Base-by-base conservation (phyloP, 1,284 basidiomycete species). In the Ganoderma multipileum region DNA sequence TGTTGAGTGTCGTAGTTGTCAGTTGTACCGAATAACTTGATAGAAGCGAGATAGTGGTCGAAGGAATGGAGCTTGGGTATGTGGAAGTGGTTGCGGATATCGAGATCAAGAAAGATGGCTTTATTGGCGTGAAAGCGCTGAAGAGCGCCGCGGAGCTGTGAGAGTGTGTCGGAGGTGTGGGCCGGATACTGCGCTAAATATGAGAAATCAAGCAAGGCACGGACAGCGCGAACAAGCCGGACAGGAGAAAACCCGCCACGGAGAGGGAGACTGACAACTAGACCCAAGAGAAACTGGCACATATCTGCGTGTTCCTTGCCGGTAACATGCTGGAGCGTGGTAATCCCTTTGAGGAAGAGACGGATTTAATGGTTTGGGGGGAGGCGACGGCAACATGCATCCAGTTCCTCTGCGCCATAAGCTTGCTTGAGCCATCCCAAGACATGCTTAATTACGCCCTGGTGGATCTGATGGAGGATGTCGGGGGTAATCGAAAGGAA, bases 281-380 rank as follows among this genome's bases (percentile, higher is more conserved):
- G n/a, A n/a, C n/a, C n/a, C n/a, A n/a, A n/a, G n/a, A n/a, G n/a
- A n/a, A n/a, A n/a, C n/a, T n/a, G n/a, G 16, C 41, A 63, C 3
- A 67, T 63, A 42, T 67, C 42, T 16, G 6, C 2, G 61, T 74
- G 76, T 42, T 77, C 73, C n/a, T 63, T 68, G 0, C 76, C 76
- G 16, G 75, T 73, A 20, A 76, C 57, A 1, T 58, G 44, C 0
- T 64, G 66, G 3, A 77, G 66, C 2, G 38, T 16, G 0, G 72
- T 65, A 59, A 78, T 72, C 0, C 76, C 76, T 20, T 75, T 77
- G 6, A 58, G 38, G 64, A 77, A 77, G 7, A 65, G 36, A 0
- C 71, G 72, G n/a, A 74, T 38, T 20, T 73, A 66, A 41, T 75
- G 71, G 41, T 41, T 41, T 8, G 9, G 39, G 3, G 11, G 39